Conservation (phyloP, 164 flowering plant genomes). For the Buxus sempervirens region DNA sequence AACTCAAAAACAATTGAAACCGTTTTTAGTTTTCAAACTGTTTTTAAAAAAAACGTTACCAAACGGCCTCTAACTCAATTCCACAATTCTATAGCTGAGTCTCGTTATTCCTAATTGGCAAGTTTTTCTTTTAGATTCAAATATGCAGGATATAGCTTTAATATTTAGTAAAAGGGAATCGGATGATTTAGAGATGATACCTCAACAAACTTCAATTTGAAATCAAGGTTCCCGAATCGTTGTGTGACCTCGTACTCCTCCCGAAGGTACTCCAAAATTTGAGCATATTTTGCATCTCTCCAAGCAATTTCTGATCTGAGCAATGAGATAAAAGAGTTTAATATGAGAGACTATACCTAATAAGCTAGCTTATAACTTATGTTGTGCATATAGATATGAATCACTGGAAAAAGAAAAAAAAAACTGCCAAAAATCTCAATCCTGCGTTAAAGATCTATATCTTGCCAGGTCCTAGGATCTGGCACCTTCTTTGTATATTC, state of each 20-base stretch:
- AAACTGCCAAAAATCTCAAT: no score
- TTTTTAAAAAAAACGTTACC: no score
- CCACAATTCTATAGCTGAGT: not conserved
- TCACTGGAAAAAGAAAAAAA: not conserved
- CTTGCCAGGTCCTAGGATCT: no score
- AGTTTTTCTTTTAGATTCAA: not conserved
- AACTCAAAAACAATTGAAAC: no score
- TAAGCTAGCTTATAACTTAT: not conserved
- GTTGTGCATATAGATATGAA: not conserved
- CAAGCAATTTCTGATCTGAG: constrained; percentile 94
- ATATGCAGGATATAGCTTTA: not conserved
- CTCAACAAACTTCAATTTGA: constrained; percentile 88
- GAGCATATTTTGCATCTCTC: constrained; percentile 87
- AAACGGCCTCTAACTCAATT: no score
- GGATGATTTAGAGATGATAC: constrained; percentile 27
- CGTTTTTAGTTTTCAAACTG: no score
- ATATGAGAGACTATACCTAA: not conserved
- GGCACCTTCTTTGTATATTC: no score
- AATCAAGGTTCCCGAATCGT: constrained; percentile 80
- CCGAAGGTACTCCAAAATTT: constrained; percentile 78
- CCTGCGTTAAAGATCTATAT: not conserved
- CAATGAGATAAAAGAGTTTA: not conserved
- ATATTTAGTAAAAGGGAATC: not conserved
- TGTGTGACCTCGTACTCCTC: constrained; percentile 90
- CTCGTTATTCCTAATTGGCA: not conserved